Percentiles rank a stretch among this genome's conserved stretches.
phyloP scores from a whole-genome alignment of 768 basidiomycete species.

The Naganishia antarctica region DNA sequence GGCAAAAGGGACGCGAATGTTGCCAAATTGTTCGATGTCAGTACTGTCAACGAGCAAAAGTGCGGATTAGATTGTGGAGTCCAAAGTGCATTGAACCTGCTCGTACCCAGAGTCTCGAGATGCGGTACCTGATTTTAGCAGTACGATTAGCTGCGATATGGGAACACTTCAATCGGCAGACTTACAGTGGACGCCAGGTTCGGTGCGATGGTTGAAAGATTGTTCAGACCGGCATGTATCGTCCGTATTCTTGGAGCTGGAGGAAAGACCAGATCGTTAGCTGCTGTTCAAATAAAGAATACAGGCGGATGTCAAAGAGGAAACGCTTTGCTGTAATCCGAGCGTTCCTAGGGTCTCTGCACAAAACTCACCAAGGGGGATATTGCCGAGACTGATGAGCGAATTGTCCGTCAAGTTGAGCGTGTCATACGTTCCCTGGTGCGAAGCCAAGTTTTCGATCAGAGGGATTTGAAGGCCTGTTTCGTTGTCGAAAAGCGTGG shows the following conservation, averaged over 20 bases:
- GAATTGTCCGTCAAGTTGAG: constrained; percentile 49
- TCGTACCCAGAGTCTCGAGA: constrained; percentile 47
- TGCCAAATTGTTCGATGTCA: constrained; percentile 46
- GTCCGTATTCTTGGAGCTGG: constrained; percentile 43
- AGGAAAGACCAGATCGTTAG: too few relatives aligned
- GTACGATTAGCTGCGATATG: too few relatives aligned
- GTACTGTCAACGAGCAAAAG: constrained; percentile 34
- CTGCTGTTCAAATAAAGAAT: too few relatives aligned
- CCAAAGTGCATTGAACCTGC: not conserved
- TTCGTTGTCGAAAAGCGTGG: not conserved
- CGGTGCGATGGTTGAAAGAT: constrained; percentile 45
- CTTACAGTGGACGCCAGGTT: constrained; percentile 42
- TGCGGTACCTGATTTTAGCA: constrained; percentile 49
- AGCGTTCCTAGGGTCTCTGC: not conserved
- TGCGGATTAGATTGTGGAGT: not conserved
- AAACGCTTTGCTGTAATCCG: too few relatives aligned
- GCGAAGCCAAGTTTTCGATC: constrained; percentile 49
- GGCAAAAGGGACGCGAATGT: constrained; percentile 46
- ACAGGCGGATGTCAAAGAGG: too few relatives aligned
- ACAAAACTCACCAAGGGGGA: constrained; percentile 42
- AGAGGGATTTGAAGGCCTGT: constrained; percentile 47
- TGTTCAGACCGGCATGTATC: constrained; percentile 45
- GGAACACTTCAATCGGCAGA: too few relatives aligned
- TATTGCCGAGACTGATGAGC: constrained; percentile 45
- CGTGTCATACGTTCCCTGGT: constrained; percentile 48